Evolutionary conservation across 176 grass and related monocot species (phyloP).

Genomic region (Musa itinerans): DNA sequence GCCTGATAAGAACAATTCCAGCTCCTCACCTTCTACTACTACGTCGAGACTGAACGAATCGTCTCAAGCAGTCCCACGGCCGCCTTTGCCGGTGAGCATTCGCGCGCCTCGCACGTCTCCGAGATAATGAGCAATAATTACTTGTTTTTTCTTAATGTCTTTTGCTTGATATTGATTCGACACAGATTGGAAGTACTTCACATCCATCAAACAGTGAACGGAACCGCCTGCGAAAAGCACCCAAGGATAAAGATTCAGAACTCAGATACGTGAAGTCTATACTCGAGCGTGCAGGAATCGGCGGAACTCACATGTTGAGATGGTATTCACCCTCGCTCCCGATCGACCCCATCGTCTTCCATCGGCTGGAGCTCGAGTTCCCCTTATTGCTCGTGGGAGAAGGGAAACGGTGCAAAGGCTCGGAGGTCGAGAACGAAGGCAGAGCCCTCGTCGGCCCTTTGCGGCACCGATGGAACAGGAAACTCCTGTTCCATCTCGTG

Average conservation of each 20-base stretch:
- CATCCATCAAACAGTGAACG: not conserved
- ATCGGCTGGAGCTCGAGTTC: conserved; percentile 65
- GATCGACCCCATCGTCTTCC: conserved; percentile 71
- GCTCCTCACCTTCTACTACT: not conserved
- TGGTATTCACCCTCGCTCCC: conserved; percentile 13
- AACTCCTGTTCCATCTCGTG: conserved; percentile 63
- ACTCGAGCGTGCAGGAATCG: conserved; percentile 46
- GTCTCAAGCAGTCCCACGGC: not conserved
- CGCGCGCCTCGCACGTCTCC: no score
- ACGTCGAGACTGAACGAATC: not conserved
- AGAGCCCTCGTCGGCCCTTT: conserved; percentile 17
- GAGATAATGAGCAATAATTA: no score
- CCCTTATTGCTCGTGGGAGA: conserved; percentile 1
- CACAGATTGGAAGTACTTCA: not conserved
- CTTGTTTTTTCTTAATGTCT: not conserved
- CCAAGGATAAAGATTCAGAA: conserved; percentile 37
- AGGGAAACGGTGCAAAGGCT: not conserved
- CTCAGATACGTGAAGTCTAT: conserved; percentile 47
- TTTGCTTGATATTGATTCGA: not conserved
- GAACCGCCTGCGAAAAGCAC: not conserved
- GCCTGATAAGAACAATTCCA: not conserved
- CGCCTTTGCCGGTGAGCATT: not conserved
- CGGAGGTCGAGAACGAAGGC: not conserved
- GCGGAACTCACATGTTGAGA: conserved; percentile 5
- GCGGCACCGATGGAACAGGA: conserved; percentile 72